Evolutionary conservation across 805 yeast species (phyloP).

Genomic region (Torulaspora maleeae): DNA sequence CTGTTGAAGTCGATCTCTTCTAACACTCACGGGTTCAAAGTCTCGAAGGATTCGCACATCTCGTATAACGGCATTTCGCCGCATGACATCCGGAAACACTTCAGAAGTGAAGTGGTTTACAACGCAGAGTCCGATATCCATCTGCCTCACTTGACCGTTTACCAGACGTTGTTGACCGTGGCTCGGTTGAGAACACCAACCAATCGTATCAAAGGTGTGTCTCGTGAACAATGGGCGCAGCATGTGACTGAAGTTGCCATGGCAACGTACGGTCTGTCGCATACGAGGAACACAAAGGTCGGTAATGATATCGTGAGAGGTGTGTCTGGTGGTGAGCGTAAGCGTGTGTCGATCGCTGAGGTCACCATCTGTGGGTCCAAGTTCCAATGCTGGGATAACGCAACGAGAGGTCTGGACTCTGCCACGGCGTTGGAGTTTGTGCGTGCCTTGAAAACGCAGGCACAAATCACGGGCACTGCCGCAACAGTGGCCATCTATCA

Average conservation of each 20-base stretch:
- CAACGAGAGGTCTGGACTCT: slow-evolving; percentile 81
- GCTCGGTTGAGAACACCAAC: slow-evolving; percentile 58
- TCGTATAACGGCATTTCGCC: slow-evolving; percentile 54
- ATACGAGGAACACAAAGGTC: slow-evolving; percentile 55
- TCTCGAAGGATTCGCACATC: slow-evolving; percentile 44
- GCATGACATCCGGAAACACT: slow-evolving; percentile 46
- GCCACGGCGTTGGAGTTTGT: slow-evolving; percentile 78
- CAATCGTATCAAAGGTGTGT: slow-evolving; percentile 55
- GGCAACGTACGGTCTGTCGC: slow-evolving; percentile 58
- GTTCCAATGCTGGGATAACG: slow-evolving; percentile 72
- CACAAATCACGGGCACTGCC: slow-evolving; percentile 48
- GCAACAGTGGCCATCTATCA: slow-evolving; percentile 68
- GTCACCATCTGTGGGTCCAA: slow-evolving; percentile 61
- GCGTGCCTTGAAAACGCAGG: slow-evolving; percentile 59
- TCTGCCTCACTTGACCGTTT: slow-evolving; percentile 64
- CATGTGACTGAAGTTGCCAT: slow-evolving; percentile 50
- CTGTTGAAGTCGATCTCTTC: slow-evolving; percentile 55
- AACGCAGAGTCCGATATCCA: slow-evolving; percentile 66
- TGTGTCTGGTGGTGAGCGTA: slow-evolving; percentile 83
- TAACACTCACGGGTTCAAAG: slow-evolving; percentile 54
- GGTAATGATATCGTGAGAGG: slow-evolving; percentile 63
- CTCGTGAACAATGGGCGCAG: slow-evolving; percentile 50
- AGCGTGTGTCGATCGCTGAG: slow-evolving; percentile 80
- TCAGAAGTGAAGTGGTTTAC: slow-evolving; percentile 65
- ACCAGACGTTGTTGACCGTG: slow-evolving; percentile 59